Evolutionary conservation across 805 yeast genomes (phyloP).

Genomic region (Pichia phayaonensis): DNA sequence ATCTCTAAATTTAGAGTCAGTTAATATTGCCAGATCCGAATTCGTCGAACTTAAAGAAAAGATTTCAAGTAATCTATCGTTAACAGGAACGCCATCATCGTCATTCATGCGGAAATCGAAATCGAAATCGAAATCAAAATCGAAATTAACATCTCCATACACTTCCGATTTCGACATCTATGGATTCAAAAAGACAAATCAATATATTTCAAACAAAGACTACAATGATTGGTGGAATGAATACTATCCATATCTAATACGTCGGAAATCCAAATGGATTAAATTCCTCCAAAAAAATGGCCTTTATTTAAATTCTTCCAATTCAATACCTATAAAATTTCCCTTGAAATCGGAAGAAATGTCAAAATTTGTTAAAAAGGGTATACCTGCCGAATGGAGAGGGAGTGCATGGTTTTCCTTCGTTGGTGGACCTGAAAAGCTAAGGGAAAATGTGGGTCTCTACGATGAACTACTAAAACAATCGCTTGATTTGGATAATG

Average conservation of each 20-base stretch:
- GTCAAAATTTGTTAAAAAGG: constrained; percentile 77
- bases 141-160: not conserved
- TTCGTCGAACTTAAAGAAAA: not conserved
- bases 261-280: constrained; percentile 75
- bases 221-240: constrained; percentile 72
- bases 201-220: constrained; percentile 42
- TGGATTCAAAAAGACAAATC: constrained; percentile 72
- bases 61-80: not conserved
- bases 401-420: constrained; percentile 96
- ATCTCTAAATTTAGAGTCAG: not conserved
- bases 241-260: constrained; percentile 54
- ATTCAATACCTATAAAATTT: constrained; percentile 50
- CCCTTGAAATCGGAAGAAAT: constrained; percentile 75
- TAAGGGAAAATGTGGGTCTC: constrained; percentile 63
- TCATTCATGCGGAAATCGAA: not conserved
- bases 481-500: constrained; percentile 46
- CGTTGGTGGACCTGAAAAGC: constrained; percentile 62
- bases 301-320: constrained; percentile 34
- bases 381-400: constrained; percentile 96
- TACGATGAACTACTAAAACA: constrained; percentile 62
- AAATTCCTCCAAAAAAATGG: constrained; percentile 62
- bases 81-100: not conserved
- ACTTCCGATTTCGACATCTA: constrained; percentile 56
- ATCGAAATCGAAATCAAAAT: not conserved
- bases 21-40: not conserved